Percentiles rank a stretch among this genome's conserved stretches.
phyloP scores from a whole-genome alignment of 1,284 basidiomycete genomes.

The Boletus mariae region DNA sequence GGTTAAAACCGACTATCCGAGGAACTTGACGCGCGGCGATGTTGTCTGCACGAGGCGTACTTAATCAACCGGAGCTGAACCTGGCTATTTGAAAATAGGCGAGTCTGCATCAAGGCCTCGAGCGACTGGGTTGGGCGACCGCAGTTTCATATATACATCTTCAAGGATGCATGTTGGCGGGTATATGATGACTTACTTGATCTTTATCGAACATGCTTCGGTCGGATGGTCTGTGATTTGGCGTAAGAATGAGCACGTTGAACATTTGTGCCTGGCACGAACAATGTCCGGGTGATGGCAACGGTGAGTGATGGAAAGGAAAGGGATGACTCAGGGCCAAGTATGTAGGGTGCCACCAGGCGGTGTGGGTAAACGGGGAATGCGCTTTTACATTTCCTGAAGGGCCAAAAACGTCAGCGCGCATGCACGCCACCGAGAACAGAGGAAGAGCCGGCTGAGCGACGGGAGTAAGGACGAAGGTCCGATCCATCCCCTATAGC shows the following conservation, averaged over 20 bases:
- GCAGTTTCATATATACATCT: conserved; percentile 1
- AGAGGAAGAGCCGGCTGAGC: conserved; percentile 5
- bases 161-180: not conserved
- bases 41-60: not conserved
- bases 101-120: not conserved
- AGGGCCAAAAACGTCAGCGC: conserved; percentile 14
- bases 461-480: conserved; percentile 5
- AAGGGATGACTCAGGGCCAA: not conserved
- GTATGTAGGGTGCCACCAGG: not conserved
- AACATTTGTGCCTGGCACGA: not conserved
- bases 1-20: not conserved
- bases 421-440: conserved; percentile 2
- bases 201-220: not conserved
- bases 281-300: conserved; percentile 3
- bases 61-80: not conserved
- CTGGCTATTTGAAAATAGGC: not conserved
- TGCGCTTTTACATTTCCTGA: conserved; percentile 5
- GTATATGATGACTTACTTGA: not conserved
- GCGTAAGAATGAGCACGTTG: not conserved
- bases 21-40: not conserved
- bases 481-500: conserved; percentile 8
- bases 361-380: conserved; percentile 10
- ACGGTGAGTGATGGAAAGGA: not conserved
- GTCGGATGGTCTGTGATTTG: not conserved
- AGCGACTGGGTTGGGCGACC: not conserved